Base-by-base conservation (phyloP, 2,329 filamentous ascomycete genomes). In the Trichoderma harzianum region DNA sequence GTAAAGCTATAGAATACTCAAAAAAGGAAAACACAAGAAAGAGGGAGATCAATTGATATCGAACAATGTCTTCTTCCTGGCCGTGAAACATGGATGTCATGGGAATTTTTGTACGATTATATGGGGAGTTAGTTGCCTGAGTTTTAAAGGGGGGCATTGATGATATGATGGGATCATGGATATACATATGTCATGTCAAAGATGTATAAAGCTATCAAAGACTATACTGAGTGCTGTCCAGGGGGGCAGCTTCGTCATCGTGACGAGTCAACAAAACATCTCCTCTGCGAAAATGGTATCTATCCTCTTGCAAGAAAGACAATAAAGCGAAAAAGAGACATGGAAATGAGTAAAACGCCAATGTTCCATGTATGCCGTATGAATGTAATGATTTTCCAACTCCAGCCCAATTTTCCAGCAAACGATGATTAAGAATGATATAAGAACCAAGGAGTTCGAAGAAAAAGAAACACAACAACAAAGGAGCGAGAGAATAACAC, bases 121-220 rank as follows among this genome's bases (percentile, higher is more conserved):
- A 61, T 30, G 58, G 43, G n/a, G 32, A 3, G 24, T 21, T 47
- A 5, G 39, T 21, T 47, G 61, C 34, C 24, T 58, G 53, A 12
- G 24, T 39, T 69, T 43, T 30, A 57, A 69, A 28, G 70, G 30
- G 14, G 70, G 30, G 24, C 55, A 32, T 57, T 60, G 47, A 14
- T 62, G 51, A 69, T 34, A 43, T 55, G 39, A 68, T 67, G 74
- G 70, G 73, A 68, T 57, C 43, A 21, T 32, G 39, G 67, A 69
- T 69, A 62, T 61, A 69, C n/a, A 69, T 47, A 62, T 62, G 51
- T 62, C 67, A 69, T 69, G 57, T 62, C 36, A 30, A 30, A 61
- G 75, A 77, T 78, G 78, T 76, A 76, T 78, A 75, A 70, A 75
- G 69, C 68, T 75, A 72, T 73, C 32, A 63, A 55, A 57, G 26